Evolutionary conservation across 2,329 filamentous ascomycete genomes (phyloP).

Genomic region (Ophidiomyces ophidiicola): DNA sequence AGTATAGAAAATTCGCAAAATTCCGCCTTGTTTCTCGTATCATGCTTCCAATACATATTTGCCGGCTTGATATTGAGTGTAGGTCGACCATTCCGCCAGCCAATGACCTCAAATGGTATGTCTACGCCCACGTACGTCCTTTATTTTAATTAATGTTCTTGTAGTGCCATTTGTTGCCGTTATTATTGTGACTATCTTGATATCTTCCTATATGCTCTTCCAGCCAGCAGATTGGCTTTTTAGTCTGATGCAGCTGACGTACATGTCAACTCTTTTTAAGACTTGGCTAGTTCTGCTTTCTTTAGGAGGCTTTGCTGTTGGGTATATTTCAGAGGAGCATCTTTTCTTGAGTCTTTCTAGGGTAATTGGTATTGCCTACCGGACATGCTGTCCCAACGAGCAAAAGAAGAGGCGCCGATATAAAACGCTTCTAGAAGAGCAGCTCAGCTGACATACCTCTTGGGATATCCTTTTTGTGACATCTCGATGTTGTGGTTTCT

Average conservation of each 20-base stretch:
- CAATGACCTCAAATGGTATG: slow-evolving; percentile 66
- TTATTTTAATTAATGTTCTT: slow-evolving; percentile 17
- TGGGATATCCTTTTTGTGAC: neutral
- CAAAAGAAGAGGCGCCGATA: slow-evolving; percentile 77
- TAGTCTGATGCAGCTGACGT: slow-evolving; percentile 73
- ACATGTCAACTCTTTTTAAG: slow-evolving; percentile 60
- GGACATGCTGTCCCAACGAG: slow-evolving; percentile 43
- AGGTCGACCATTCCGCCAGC: slow-evolving; percentile 78
- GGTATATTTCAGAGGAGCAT: slow-evolving; percentile 60
- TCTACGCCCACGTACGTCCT: slow-evolving; percentile 14
- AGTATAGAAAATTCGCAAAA: slow-evolving; percentile 91
- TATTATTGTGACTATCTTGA: slow-evolving; percentile 52
- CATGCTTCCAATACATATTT: slow-evolving; percentile 89
- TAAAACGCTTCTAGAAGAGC: slow-evolving; percentile 59
- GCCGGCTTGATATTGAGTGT: slow-evolving; percentile 80
- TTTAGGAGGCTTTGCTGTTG: slow-evolving; percentile 52
- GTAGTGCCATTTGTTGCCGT: slow-evolving; percentile 73
- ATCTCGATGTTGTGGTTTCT: neutral
- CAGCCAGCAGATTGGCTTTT: slow-evolving; percentile 57
- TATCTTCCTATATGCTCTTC: slow-evolving; percentile 71
- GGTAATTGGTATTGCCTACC: slow-evolving; percentile 50
- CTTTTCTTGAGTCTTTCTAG: slow-evolving; percentile 59
- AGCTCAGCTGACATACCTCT: neutral
- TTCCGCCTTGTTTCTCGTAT: slow-evolving; percentile 76
- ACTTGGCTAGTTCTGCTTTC: slow-evolving; percentile 60